Evolutionary conservation across 2,329 filamentous ascomycete genomes (phyloP).

Genomic region (Penicillium sp.): DNA sequence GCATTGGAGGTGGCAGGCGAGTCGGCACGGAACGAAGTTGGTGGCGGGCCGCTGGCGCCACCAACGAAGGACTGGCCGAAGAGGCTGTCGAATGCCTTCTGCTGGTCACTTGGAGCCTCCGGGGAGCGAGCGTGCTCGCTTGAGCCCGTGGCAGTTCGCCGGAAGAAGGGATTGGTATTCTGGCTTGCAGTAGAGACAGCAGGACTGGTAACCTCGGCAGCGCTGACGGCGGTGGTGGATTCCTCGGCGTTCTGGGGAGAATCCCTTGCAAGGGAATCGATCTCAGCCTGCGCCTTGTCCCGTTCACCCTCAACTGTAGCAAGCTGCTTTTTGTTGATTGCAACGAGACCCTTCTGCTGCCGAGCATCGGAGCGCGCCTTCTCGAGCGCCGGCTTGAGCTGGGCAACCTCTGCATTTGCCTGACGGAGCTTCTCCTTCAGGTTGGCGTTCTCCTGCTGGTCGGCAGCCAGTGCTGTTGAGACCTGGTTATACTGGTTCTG

Average conservation of each 20-base stretch:
- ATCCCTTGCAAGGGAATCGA: slow-evolving; percentile 64
- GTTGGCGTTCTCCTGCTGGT: slow-evolving; percentile 81
- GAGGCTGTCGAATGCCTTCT: slow-evolving; percentile 79
- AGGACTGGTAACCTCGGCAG: slow-evolving; percentile 64
- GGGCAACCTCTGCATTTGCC: slow-evolving; percentile 76
- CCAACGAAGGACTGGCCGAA: slow-evolving; percentile 69
- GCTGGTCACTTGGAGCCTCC: slow-evolving; percentile 45
- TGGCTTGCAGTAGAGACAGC: slow-evolving; percentile 59
- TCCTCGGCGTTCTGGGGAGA: slow-evolving; percentile 57
- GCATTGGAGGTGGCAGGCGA: slow-evolving; percentile 48
- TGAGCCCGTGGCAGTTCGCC: slow-evolving; percentile 53
- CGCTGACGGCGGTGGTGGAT: slow-evolving; percentile 37
- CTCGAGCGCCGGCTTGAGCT: slow-evolving; percentile 86
- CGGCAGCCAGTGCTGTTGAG: slow-evolving; percentile 70
- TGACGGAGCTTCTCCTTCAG: slow-evolving; percentile 85
- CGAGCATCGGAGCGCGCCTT: slow-evolving; percentile 89
- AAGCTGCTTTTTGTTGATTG: slow-evolving; percentile 98
- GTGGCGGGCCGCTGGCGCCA: slow-evolving; percentile 47
- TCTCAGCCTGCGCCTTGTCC: slow-evolving; percentile 81
- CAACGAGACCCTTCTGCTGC: slow-evolving; percentile 92
- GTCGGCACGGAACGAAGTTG: slow-evolving; percentile 62
- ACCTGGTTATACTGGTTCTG: slow-evolving; percentile 79
- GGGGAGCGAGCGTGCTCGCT: slow-evolving; percentile 53
- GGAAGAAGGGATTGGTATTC: slow-evolving; percentile 94
- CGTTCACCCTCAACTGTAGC: slow-evolving; percentile 83